Evolutionary conservation across 2,329 filamentous ascomycete species (phyloP), one percentile per base, ranked within the genome.

Genomic region (Penicillium corylophilum): DNA sequence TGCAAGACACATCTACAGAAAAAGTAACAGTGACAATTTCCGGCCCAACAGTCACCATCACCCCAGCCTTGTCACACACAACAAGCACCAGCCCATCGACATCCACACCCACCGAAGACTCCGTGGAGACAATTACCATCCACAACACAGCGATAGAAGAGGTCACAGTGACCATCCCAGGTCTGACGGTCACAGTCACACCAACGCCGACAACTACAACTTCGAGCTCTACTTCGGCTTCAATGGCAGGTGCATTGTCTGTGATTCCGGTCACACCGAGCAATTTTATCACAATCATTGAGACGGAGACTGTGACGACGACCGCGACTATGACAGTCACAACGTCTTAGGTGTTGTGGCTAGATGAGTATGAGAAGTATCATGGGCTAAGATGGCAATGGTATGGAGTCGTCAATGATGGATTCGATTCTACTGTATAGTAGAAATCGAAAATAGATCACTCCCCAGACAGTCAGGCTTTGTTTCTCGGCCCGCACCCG

Each of bases 241-340:
- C n/a, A n/a, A n/a, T 28, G 4, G n/a, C 38, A 7, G 51, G 44
- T 26, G 36, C 43, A 15, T 39, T 53, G 22, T 49, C 51, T 13
- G 45, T 60, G n/a, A 48, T 56, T 20, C 57, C 57, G 2, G 41
- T 56, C 6, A 53, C 55, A 2, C 53, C 55, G 3, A 45, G 47
- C 12, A 44, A 23, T 3, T 45, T 52, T n/a, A 35, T 60, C 15
- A 55, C 52, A 2, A 40, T 63, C 18, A 20, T 22, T 22, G 35
- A 38, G 22, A 60, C 54, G 4, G 46, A 50, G 28, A 64, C 62
- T 4, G 55, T 50, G 16, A 63, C 57, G 26, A 39, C 22, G 16
- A 56, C 53, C 16, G 46, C 47, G 6, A 53, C 46, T 23, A 31
- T 31, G 24, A 39, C 29, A 5, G 16, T 40, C 20, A 20, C 38